Base-by-base conservation (phyloP, 1,284 basidiomycete species). In the Prillingera fragicola region DNA sequence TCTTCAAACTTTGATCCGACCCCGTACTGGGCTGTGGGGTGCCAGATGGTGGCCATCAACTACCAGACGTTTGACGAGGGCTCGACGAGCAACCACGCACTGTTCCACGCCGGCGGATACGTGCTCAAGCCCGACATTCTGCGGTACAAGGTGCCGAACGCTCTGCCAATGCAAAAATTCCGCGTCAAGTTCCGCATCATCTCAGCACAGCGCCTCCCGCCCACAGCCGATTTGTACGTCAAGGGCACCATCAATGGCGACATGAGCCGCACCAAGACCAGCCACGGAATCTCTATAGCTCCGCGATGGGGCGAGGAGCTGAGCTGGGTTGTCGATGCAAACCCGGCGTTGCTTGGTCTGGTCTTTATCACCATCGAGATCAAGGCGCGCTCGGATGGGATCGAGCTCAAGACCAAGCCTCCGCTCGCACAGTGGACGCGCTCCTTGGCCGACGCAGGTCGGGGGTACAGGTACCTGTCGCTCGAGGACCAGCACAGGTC, bases 31-130 rank as follows among this genome's bases (percentile, higher is more conserved):
- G 80, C 81, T 1, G 82, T 83, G 1, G 94, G 94, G 0, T 82
- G 83, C 14, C 94, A 98, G 70, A 71, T 98, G n/a, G 91, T 95
- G 0, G 90, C 95, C 6, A 78, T 98, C 50, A 99, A 99, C 68
- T 97, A 91, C 87, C 95, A 99, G 70, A 98, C 91, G 0, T 84
- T 84, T 56, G 89, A 87, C 89, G 56, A 43, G 79, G 70, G 38
- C 13, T 48, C 44, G n/a, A 38, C 44, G 21, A 49, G 95, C 64
- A 97, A 96, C 61, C 82, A 87, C 57, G 87, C 91, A 8, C 87
- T 98, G 85, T 99, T 99, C 56, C 86, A 84, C 4, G 78, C 81
- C 14, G 78, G 80, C 10, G 94, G 95, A 1, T 97, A 90, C 63
- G 84, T 97, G 5, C 78, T 96, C 33, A 97, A 97, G 67, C 95